Evolutionary conservation across 1,284 basidiomycete genomes (phyloP).

Genomic region (Coniophora puteana): DNA sequence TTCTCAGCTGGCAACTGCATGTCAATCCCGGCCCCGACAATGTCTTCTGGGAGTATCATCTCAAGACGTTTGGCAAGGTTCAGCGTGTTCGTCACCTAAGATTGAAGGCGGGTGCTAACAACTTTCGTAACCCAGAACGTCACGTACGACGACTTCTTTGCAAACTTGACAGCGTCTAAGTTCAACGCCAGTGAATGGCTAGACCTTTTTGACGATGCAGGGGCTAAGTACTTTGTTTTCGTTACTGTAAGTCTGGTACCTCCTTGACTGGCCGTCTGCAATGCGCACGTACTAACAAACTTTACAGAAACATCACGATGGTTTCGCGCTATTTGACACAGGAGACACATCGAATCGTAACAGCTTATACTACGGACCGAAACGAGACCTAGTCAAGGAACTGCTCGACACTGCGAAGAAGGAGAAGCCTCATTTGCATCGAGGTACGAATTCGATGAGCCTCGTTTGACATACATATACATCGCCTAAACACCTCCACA

Average conservation of each 20-base stretch:
- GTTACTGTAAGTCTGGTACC: constrained; percentile 29
- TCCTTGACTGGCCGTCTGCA: not conserved
- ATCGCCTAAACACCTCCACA: no score
- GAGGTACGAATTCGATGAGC: no score
- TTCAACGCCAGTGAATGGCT: constrained; percentile 55
- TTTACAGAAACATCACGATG: constrained; percentile 43
- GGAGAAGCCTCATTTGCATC: constrained; percentile 45
- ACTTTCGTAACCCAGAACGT: constrained; percentile 31
- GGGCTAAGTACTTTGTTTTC: constrained; percentile 61
- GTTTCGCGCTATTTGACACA: constrained; percentile 52
- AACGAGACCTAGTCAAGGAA: constrained; percentile 51
- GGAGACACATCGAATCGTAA: constrained; percentile 46
- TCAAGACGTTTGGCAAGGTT: constrained; percentile 43
- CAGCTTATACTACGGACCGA: constrained; percentile 45
- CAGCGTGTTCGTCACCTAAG: no score
- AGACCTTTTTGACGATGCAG: constrained; percentile 49
- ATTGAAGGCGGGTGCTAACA: not conserved
- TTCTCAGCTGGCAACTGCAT: constrained; percentile 38
- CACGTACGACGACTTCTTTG: constrained; percentile 56
- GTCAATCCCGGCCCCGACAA: constrained; percentile 30
- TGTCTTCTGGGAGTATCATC: constrained; percentile 46
- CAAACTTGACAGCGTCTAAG: constrained; percentile 45
- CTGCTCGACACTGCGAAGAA: constrained; percentile 46
- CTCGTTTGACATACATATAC: no score
- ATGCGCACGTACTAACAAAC: constrained; percentile 6